These are phyloP conservation scores for Gossypium sturtianum DNA, from an alignment of 345 rosid species.

Conservation along the genomic window DNA sequence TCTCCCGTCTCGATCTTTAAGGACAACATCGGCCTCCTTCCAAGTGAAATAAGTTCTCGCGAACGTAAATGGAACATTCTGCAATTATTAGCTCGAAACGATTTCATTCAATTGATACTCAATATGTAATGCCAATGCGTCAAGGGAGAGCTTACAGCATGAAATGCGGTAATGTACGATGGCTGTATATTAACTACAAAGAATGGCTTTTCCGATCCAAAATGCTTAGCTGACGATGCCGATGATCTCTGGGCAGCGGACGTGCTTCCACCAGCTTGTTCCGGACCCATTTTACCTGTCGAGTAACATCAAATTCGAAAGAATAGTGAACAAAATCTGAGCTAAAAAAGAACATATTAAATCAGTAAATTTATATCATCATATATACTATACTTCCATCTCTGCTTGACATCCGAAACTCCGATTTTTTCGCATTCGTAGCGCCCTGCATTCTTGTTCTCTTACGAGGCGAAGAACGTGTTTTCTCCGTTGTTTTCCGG, in stretches of 20 bases:
- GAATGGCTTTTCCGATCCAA: neutral
- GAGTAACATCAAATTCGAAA: neutral
- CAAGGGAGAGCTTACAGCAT: neutral
- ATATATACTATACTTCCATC: neutral
- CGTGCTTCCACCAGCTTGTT: neutral
- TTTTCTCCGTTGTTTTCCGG: neutral
- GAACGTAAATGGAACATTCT: conserved; percentile 1
- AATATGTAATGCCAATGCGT: neutral
- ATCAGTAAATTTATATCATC: neutral
- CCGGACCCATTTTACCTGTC: neutral
- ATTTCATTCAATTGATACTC: neutral
- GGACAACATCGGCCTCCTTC: neutral
- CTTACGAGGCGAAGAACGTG: neutral
- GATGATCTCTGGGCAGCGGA: neutral
- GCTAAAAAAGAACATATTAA: neutral
- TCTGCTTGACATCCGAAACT: neutral
- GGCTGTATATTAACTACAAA: neutral
- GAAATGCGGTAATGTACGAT: neutral
- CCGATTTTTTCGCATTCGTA: neutral
- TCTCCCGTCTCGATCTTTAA: conserved; percentile 9
- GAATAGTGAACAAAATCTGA: neutral
- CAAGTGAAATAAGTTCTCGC: neutral
- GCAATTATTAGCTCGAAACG: neutral
- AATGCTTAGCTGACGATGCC: neutral
- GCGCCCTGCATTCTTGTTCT: neutral